phyloP scores from a whole-genome alignment of 2,329 filamentous ascomycete genomes.

The Rutstroemia sp. region DNA sequence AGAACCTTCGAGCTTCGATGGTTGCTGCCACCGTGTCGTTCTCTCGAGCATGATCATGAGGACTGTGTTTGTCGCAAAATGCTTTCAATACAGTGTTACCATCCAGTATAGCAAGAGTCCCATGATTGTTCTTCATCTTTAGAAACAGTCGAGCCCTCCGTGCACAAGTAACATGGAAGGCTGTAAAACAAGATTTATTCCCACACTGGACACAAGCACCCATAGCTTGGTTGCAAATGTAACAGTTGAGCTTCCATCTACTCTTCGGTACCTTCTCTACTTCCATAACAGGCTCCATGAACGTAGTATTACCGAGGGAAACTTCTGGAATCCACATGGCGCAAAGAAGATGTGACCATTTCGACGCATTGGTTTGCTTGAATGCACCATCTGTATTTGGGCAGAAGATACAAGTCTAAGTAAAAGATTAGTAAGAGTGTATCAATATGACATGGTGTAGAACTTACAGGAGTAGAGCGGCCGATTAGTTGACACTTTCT shows the following conservation, averaged over 20 bases:
- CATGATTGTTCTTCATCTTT: conserved; percentile 92
- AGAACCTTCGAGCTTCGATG: conserved; percentile 78
- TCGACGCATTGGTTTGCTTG: conserved; percentile 93
- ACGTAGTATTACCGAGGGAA: conserved; percentile 87
- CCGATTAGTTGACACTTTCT: conserved; percentile 94
- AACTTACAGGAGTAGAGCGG: conserved; percentile 70
- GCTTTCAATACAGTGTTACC: conserved; percentile 83
- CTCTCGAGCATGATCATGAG: conserved; percentile 78
- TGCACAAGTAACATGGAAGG: conserved; percentile 95
- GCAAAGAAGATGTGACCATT: conserved; percentile 94
- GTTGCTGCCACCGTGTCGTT: conserved; percentile 77
- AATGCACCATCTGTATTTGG: conserved; percentile 96
- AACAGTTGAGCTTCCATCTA: conserved; percentile 88
- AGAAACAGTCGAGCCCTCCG: conserved; percentile 79
- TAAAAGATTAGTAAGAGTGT: conserved; percentile 12
- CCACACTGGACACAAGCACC: conserved; percentile 97
- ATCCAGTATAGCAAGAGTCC: conserved; percentile 66
- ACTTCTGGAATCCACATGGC: conserved; percentile 99
- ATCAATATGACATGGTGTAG: conserved; percentile 12
- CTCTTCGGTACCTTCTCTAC: conserved; percentile 95
- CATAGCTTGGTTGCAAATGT: conserved; percentile 97
- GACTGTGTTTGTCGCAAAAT: conserved; percentile 93
- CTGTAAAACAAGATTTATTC: conserved; percentile 94
- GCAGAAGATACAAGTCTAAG: conserved; percentile 89
- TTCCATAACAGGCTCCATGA: conserved; percentile 98